phyloP scores from a whole-genome alignment of 148 eudicot genomes.

The Fagopyrum homotropicum region DNA sequence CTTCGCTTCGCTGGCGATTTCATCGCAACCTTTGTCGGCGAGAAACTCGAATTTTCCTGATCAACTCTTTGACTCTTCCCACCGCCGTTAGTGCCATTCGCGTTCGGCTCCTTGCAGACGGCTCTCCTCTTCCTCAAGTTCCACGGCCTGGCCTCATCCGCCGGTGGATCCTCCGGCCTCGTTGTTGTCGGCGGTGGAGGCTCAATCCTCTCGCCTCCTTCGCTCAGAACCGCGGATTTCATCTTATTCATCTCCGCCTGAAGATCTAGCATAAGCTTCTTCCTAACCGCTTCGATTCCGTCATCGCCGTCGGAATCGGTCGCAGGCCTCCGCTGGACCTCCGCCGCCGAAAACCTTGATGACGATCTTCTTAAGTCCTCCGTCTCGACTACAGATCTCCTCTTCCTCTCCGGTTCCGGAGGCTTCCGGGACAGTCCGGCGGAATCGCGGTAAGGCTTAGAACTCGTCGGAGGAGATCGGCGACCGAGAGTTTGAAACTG shows the following conservation, averaged over 20 bases:
- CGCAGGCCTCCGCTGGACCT: constrained; percentile 16
- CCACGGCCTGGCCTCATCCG: constrained; percentile 42
- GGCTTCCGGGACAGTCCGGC: not conserved
- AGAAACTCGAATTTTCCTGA: constrained; percentile 17
- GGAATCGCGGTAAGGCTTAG: constrained; percentile 3
- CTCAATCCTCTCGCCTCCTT: constrained; percentile 14
- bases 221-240: constrained; percentile 35
- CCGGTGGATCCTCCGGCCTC: constrained; percentile 14
- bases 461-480: constrained; percentile 14
- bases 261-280: constrained; percentile 56
- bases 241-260: constrained; percentile 45
- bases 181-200: constrained; percentile 16
- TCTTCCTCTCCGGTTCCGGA: constrained; percentile 11
- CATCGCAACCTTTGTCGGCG: constrained; percentile 23
- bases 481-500: not conserved
- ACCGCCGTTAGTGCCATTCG: constrained; percentile 13
- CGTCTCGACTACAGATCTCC: constrained; percentile 10
- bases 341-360: constrained; percentile 2
- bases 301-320: constrained; percentile 18
- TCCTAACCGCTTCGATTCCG: constrained; percentile 49
- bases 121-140: constrained; percentile 65
- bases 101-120: constrained; percentile 30
- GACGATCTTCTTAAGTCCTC: not conserved
- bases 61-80: constrained; percentile 19
- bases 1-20: constrained; percentile 21